Conservation (phyloP, 352 stramenopile species). For the Globisporangium okanoganense region DNA sequence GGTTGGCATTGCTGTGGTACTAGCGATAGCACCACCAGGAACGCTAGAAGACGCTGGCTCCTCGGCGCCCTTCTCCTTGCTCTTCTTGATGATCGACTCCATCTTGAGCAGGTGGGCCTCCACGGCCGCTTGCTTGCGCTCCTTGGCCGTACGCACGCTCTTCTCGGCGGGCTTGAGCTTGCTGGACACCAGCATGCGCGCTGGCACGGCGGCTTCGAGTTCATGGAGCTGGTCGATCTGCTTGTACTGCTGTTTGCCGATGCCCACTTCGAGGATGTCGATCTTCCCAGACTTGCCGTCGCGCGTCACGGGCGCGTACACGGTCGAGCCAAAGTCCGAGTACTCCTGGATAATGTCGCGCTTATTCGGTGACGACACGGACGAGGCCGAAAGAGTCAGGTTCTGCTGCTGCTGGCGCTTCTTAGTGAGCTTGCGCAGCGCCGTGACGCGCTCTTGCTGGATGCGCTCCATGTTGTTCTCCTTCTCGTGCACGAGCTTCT, state of each 20-base stretch:
- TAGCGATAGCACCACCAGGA: not conserved
- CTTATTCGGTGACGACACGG: constrained; percentile 31
- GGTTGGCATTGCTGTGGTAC: not conserved
- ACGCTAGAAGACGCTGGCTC: not conserved
- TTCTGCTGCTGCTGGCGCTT: constrained; percentile 44
- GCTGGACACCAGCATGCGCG: constrained; percentile 42
- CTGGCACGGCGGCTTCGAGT: constrained; percentile 59
- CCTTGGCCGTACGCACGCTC: constrained; percentile 60
- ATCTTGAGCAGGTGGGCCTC: constrained; percentile 85
- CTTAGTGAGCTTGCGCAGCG: constrained; percentile 90
- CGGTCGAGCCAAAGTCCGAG: constrained; percentile 68
- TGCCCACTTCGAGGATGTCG: constrained; percentile 48
- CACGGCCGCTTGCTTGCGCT: constrained; percentile 70
- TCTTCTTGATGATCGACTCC: constrained; percentile 81
- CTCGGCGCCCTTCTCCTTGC: constrained; percentile 26
- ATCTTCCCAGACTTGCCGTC: constrained; percentile 52
- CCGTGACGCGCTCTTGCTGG: constrained; percentile 83
- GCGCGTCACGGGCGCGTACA: constrained; percentile 82
- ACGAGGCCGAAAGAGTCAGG: constrained; percentile 20
- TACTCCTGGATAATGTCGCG: constrained; percentile 91
- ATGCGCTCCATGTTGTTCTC: constrained; percentile 75
- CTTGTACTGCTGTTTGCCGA: constrained; percentile 46
- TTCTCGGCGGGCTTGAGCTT: constrained; percentile 52
- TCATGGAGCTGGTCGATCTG: constrained; percentile 53
- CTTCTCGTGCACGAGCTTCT: constrained; percentile 72